phyloP scores from a whole-genome alignment of 2,329 filamentous ascomycete genomes.

The Phoma sp. region DNA sequence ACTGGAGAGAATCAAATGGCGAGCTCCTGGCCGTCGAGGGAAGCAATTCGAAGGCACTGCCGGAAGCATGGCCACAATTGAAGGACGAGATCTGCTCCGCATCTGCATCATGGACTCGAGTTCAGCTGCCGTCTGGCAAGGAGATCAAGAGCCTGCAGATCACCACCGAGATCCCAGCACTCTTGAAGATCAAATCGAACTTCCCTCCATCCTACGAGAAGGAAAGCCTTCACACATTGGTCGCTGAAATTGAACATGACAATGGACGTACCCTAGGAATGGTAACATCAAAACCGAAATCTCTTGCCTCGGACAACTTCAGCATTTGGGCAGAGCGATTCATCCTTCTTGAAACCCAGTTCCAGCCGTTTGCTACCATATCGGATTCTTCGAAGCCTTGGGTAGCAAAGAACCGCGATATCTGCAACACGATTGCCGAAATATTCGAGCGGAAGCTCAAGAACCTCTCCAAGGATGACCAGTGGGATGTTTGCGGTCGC shows the following conservation, averaged over 20 bases:
- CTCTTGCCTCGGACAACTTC: constrained; percentile 33
- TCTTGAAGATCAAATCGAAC: constrained; percentile 31
- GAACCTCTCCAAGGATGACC: constrained; percentile 38
- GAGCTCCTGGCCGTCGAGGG: constrained; percentile 36
- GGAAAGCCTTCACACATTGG: constrained; percentile 27
- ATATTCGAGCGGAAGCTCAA: constrained; percentile 41
- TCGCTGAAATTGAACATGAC: constrained; percentile 31
- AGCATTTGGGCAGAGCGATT: constrained; percentile 38
- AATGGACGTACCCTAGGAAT: constrained; percentile 33
- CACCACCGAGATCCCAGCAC: constrained; percentile 23
- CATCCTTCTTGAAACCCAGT: constrained; percentile 38
- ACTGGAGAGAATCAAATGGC: constrained; percentile 35
- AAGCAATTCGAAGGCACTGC: constrained; percentile 29
- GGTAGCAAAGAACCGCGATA: constrained; percentile 28
- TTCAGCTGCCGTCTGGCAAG: constrained; percentile 34
- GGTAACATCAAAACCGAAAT: constrained; percentile 33
- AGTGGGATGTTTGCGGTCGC: constrained; percentile 36
- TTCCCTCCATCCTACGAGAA: constrained; percentile 32
- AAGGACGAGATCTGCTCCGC: constrained; percentile 26
- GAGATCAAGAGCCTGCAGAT: constrained; percentile 33
- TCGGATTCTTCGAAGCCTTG: constrained; percentile 27
- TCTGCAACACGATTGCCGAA: constrained; percentile 28
- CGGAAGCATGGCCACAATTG: constrained; percentile 30
- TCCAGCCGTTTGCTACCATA: constrained; percentile 31
- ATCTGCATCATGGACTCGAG: constrained; percentile 21